Evolutionary conservation across 345 rosid genomes (phyloP), one percentile per base, ranked within the genome.

Genomic region (Sisymbrium irio): DNA sequence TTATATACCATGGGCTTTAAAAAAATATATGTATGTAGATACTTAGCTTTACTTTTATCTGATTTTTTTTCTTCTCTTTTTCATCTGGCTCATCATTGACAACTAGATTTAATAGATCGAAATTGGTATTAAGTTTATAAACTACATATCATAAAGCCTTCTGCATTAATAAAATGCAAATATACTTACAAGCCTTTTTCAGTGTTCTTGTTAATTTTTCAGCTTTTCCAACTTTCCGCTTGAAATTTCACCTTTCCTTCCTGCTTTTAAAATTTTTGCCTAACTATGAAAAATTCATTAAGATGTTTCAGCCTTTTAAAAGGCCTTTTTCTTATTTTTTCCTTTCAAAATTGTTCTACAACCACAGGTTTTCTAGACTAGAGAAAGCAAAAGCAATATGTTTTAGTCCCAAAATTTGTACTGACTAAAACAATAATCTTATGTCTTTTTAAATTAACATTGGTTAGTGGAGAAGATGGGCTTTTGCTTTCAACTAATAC

Each of bases 401-500:
- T 37, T 13, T 18, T 49, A 72, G 25, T 62, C 39, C 62, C 19
- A 62, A 51, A 20, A 0, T 30, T 27, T 53, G 63, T 42, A 72
- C 18, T 10, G 45, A 72, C 32, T 28, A 59, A 32, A 63, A 59
- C 36, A 73, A 53, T 47, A 50, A 37, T 45, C 33, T 65, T 36
- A 32, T 46, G 65, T 57, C 39, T 45, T 65, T 57, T 27, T 37
- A 46, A 15, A 27, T 15, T 45, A 65, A 49, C 41, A 37, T 66
- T 58, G 61, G 37, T 74, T 66, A 74, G 67, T 58, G 78, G 67
- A 59, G 67, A 67, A 74, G 73, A 66, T 74, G 67, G 6, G 37
- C 60, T 50, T 66, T 74, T 74, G 73, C 61, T 66, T 74, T 74
- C 67, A 47, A 46, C 72, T 58, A 27, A 58, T 9, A 7, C 17